phyloP scores from a whole-genome alignment of 768 basidiomycete species.

The Obba rivulosa region DNA sequence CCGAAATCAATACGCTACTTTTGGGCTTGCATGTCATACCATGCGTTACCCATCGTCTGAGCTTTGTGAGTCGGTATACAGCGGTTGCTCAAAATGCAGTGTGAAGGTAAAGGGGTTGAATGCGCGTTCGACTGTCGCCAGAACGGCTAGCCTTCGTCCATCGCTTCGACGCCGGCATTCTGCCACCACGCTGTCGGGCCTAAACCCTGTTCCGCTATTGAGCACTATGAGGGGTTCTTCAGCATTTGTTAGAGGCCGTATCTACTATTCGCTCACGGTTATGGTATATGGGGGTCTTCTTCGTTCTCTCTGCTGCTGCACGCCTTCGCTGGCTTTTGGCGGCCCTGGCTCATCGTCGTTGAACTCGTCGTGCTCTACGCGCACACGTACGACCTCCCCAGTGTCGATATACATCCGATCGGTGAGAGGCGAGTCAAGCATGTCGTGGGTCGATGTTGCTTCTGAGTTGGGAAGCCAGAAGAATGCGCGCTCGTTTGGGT shows the following conservation, averaged over 20 bases:
- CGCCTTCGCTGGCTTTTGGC: conserved; percentile 68
- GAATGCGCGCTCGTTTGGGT: conserved; percentile 76
- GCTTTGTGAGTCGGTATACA: no score
- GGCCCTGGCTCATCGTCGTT: conserved; percentile 85
- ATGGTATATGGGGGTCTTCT: conserved; percentile 63
- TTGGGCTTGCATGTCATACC: no score
- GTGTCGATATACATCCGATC: conserved; percentile 81
- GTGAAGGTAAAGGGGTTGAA: no score
- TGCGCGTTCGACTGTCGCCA: no score
- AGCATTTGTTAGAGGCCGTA: neutral
- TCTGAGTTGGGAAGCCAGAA: conserved; percentile 72
- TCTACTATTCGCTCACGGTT: conserved; percentile 40
- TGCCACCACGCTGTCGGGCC: conserved; percentile 76
- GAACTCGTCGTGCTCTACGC: conserved; percentile 79
- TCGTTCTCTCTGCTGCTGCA: conserved; percentile 43
- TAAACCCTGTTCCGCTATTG: conserved; percentile 78
- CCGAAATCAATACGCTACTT: no score
- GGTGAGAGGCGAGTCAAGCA: conserved; percentile 61
- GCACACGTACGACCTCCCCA: conserved; percentile 69
- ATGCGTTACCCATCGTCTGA: no score
- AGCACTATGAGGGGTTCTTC: conserved; percentile 44
- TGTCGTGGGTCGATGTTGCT: conserved; percentile 47
- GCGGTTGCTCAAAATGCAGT: no score
- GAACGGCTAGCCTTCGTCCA: conserved; percentile 30
- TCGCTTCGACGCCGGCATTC: conserved; percentile 34